These are phyloP conservation scores for Tardiomyces depauwii DNA, from an alignment of 1,139 yeast genomes.

Conservation along the genomic window DNA sequence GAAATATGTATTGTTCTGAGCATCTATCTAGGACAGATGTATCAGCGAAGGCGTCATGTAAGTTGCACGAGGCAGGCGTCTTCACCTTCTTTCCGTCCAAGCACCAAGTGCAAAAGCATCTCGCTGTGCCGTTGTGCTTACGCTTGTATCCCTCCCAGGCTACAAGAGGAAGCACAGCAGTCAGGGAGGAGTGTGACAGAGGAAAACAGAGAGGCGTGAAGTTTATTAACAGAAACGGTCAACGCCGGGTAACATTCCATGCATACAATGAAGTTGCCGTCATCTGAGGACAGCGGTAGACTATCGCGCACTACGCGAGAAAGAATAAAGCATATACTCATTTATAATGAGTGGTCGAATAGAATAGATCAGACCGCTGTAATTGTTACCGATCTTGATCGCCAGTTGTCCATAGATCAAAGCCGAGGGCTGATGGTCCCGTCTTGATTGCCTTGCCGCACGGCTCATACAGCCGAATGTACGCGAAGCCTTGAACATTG, in stretches of 20 bases:
- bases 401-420: too few species aligned
- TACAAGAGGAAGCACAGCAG: not conserved
- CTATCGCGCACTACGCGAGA: too few species aligned
- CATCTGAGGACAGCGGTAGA: too few species aligned
- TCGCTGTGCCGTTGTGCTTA: not conserved
- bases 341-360: too few species aligned
- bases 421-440: too few species aligned
- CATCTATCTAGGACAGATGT: slow-evolving; percentile 51
- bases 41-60: slow-evolving; percentile 27
- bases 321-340: too few species aligned
- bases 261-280: too few species aligned
- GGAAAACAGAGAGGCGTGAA: not conserved
- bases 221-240: too few species aligned
- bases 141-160: not conserved
- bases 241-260: not conserved
- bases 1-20: slow-evolving; percentile 59
- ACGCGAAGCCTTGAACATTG: not conserved
- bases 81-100: not conserved
- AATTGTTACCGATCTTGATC: too few species aligned
- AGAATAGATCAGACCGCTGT: too few species aligned
- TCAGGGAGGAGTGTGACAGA: not conserved
- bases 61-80: not conserved
- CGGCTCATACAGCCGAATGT: too few species aligned
- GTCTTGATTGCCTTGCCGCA: not conserved
- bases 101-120: not conserved